Conservation (phyloP, 148 eudicot genomes). For the Chenopodium berlandieri region DNA sequence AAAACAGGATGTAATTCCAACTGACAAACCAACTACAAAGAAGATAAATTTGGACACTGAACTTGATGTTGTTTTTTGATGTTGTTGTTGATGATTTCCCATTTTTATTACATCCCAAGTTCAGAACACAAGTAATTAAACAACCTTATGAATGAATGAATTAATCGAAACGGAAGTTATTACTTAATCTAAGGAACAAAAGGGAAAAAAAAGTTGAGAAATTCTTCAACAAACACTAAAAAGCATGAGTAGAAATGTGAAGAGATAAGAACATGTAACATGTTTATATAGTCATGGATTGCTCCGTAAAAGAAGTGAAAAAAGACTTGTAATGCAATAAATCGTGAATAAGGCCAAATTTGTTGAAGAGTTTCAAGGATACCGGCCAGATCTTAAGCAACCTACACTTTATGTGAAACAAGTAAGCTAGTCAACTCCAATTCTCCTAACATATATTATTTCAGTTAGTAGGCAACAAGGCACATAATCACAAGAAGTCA, state of each 20-base stretch:
- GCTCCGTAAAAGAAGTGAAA: not conserved
- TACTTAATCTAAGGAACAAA: not conserved
- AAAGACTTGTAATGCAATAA: conserved; percentile 4
- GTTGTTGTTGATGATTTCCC: not conserved
- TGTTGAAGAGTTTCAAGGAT: not conserved
- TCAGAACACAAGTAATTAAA: not conserved
- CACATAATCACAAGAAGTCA: conserved; percentile 6
- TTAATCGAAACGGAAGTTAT: not conserved
- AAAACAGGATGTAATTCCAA: conserved; percentile 15
- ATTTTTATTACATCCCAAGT: not conserved
- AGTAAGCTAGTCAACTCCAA: not conserved
- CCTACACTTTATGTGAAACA: conserved; percentile 1
- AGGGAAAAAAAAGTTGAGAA: too few relatives aligned
- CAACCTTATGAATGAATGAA: not conserved
- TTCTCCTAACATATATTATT: too few relatives aligned
- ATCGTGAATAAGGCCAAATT: not conserved
- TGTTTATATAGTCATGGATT: conserved; percentile 8
- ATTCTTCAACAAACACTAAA: too few relatives aligned
- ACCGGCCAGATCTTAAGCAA: conserved; percentile 9
- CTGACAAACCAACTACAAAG: conserved; percentile 8
- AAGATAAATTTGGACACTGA: not conserved
- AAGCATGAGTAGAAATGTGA: too few relatives aligned
- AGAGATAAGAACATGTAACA: not conserved
- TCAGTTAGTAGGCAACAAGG: not conserved
- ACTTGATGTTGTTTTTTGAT: conserved; percentile 2